These are phyloP conservation scores for Flaveria sonorensis DNA, from an alignment of 129 eudicot genomes.

Conservation along the genomic window DNA sequence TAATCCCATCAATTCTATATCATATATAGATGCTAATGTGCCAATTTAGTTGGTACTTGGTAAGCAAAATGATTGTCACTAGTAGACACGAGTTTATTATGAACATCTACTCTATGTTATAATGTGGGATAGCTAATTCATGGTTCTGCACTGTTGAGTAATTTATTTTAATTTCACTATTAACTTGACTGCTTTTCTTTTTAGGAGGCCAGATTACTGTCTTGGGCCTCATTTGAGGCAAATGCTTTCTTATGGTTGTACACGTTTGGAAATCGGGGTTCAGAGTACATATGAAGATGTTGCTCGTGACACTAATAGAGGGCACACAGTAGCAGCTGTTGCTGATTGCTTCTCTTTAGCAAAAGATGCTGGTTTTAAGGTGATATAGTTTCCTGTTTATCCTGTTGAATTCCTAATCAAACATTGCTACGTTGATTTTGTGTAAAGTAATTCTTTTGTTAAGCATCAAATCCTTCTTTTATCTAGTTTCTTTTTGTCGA, in stretches of 20 bases:
- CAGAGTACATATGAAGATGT: conserved; percentile 99
- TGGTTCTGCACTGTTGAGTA: neutral
- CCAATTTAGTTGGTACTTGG: conserved; percentile 2
- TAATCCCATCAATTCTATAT: neutral
- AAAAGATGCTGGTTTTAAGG: conserved; percentile 99
- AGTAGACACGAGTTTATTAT: neutral
- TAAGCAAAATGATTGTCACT: neutral
- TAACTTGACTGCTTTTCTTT: conserved; percentile 9
- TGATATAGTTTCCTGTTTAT: conserved; percentile 18
- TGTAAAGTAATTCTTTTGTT: conserved; percentile 2
- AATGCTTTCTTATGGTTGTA: conserved; percentile 94
- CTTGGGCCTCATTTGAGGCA: conserved; percentile 97
- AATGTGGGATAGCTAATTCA: neutral
- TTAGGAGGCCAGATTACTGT: conserved; percentile 98
- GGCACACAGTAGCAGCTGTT: conserved; percentile 99
- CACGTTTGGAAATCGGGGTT: conserved; percentile 93
- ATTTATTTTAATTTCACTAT: neutral
- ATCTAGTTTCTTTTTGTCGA: neutral
- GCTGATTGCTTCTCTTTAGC: conserved; percentile 98
- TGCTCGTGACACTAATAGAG: conserved; percentile 97
- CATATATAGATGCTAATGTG: neutral
- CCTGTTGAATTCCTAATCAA: neutral
- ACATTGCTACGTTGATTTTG: conserved; percentile 19
- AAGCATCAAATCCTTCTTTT: neutral
- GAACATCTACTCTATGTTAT: conserved; percentile 17